A percentile compares a stretch with the other conserved stretches of the same genome.
Conservation (phyloP, 106 monocot species). For the Dioscorea alata region DNA sequence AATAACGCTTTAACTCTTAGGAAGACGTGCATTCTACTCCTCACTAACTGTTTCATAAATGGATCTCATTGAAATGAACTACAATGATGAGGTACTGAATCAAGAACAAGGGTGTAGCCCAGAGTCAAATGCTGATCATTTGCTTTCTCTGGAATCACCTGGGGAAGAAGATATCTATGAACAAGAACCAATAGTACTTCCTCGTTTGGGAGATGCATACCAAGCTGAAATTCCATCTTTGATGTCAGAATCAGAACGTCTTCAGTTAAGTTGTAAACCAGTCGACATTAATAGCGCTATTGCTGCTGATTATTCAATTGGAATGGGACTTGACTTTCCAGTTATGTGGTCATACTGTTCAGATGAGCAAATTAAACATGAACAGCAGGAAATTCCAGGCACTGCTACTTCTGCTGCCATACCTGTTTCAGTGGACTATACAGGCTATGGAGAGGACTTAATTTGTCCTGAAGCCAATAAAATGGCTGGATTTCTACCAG, state of each 20-base stretch:
- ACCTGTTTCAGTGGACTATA: neutral
- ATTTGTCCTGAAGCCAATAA: neutral
- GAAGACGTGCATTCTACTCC: neutral
- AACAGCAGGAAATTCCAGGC: slow-evolving; percentile 1
- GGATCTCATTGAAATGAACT: slow-evolving; percentile 24
- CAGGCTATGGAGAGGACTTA: too few relatives aligned
- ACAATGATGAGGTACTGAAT: neutral
- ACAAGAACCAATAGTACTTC: slow-evolving; percentile 31
- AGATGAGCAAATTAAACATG: slow-evolving; percentile 2
- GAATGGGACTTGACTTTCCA: slow-evolving; percentile 42
- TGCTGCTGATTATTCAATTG: slow-evolving; percentile 13
- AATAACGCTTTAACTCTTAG: too few relatives aligned
- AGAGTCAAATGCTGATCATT: slow-evolving; percentile 33
- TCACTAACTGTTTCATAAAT: slow-evolving; percentile 15
- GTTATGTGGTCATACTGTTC: slow-evolving; percentile 36
- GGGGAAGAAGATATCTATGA: slow-evolving; percentile 30
- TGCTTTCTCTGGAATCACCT: slow-evolving; percentile 18
- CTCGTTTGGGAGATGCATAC: slow-evolving; percentile 73
- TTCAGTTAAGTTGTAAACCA: slow-evolving; percentile 12
- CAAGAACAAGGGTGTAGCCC: slow-evolving; percentile 12
- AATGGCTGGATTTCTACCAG: neutral
- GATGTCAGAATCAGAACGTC: slow-evolving; percentile 14
- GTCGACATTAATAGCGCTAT: neutral
- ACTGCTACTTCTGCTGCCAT: neutral
- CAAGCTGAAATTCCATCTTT: slow-evolving; percentile 65